Evolutionary conservation across 192 early-diverging fungal species (phyloP).

Genomic region (Allomyces javanicus): DNA sequence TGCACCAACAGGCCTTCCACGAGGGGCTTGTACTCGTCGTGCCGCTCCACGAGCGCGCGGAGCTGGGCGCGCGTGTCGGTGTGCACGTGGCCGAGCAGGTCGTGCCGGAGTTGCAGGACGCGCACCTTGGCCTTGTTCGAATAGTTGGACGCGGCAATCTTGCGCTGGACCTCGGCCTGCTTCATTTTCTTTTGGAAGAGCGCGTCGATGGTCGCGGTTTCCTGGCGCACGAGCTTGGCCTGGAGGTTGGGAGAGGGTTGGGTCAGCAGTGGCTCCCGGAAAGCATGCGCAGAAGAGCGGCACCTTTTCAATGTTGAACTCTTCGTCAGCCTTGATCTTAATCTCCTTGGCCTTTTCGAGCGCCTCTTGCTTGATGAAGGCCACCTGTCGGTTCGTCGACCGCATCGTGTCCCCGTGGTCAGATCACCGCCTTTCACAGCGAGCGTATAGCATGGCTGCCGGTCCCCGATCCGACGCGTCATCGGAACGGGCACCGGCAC

Average conservation of each 20-base stretch:
- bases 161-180: conserved; percentile 73
- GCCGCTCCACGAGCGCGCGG: conserved; percentile 30
- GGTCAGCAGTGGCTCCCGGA: background rate
- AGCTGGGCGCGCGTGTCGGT: conserved; percentile 45
- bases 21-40: conserved; percentile 37
- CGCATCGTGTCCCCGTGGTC: too few species aligned
- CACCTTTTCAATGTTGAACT: conserved; percentile 98
- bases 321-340: conserved; percentile 98
- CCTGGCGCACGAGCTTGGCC: conserved; percentile 94
- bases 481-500: background rate
- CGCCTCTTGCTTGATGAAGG: conserved; percentile 98
- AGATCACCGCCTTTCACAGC: background rate
- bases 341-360: conserved; percentile 95
- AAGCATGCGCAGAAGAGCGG: background rate
- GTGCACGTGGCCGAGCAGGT: conserved; percentile 65
- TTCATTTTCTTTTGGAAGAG: conserved; percentile 93
- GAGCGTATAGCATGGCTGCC: background rate
- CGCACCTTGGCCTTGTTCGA: conserved; percentile 90
- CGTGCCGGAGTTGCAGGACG: conserved; percentile 71
- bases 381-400: conserved; percentile 31
- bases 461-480: too few species aligned
- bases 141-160: conserved; percentile 63
- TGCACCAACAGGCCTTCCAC: conserved; percentile 58
- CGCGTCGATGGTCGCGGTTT: conserved; percentile 88
- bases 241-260: conserved; percentile 4